These are phyloP conservation scores for Exidia glandulosa DNA, from an alignment of 768 basidiomycete genomes.

Conservation along the genomic window DNA sequence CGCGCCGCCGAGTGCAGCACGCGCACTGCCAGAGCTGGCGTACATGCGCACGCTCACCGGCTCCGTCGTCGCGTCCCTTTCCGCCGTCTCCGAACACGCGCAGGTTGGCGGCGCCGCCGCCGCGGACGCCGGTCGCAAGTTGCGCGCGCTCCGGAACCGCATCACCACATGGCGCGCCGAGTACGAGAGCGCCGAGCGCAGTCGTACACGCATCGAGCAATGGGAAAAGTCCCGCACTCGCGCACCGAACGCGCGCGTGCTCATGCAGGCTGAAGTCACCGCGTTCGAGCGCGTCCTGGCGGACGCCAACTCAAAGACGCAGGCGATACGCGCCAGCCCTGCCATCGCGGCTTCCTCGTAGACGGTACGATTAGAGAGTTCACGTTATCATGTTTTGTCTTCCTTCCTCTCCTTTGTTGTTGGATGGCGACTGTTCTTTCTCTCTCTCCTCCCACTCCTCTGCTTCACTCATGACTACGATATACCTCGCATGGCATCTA, in stretches of 20 bases:
- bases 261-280: constrained; percentile 68
- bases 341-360: background rate
- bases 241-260: constrained; percentile 48
- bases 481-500: too few species aligned
- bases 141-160: constrained; percentile 77
- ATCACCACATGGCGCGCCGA: constrained; percentile 70
- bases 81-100: constrained; percentile 74
- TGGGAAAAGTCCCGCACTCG: constrained; percentile 55
- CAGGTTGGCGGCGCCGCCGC: constrained; percentile 81
- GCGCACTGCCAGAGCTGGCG: constrained; percentile 52
- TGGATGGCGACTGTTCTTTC: too few species aligned
- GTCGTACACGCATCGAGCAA: constrained; percentile 59
- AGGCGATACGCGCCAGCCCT: constrained; percentile 37
- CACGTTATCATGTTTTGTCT: too few species aligned
- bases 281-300: constrained; percentile 64
- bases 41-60: constrained; percentile 64
- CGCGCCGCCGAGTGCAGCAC: constrained; percentile 45
- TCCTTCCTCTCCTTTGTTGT: too few species aligned
- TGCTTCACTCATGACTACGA: too few species aligned
- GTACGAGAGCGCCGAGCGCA: constrained; percentile 78
- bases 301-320: constrained; percentile 66
- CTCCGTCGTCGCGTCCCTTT: constrained; percentile 63
- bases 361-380: too few species aligned
- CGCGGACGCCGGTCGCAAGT: constrained; percentile 76
- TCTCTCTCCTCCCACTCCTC: too few species aligned